Evolutionary conservation across 2,329 filamentous ascomycete species (phyloP), one percentile per base, ranked within the genome.

Genomic region (Arthrobotrys megalospora): DNA sequence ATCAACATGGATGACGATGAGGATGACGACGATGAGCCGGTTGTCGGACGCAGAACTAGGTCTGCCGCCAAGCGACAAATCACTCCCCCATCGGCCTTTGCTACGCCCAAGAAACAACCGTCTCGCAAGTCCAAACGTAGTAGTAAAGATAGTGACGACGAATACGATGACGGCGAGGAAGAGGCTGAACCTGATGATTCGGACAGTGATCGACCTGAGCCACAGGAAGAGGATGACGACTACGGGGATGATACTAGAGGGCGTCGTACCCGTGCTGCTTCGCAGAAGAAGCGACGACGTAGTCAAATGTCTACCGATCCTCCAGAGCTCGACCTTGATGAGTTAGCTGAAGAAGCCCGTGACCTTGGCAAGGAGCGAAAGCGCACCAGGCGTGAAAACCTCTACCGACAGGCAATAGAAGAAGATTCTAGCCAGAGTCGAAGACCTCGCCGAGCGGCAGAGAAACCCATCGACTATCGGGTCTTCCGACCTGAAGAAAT

Each of bases 391-490:
- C 85, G 86, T 80, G 83, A 86, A 77, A 82, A 88, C 80, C 86
- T 89, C 80, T 88, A 89, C 16, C 85, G 88, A 73, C 87, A 92
- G 80, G 79, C 81, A 85, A 84, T 89, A 62, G 88, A 91, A 82
- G 87, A 92, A 85, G 85, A 89, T 80, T 86, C 84, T 7, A 83
- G 83, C 3, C 84, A 86, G 19, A 87, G 87, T 67, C 87, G 88
- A 53, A 86, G 88, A 47, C 81, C 80, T 36, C 76, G 81, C 8
- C 88, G 89, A 32, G 86, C 86, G 34, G 66, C 80, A 66, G 86
- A 89, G 38, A 91, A 92, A 80, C 88, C 89, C 58, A 92, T 96
- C 34, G 93, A 97, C 83, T 98, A 98, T 84, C 92, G 92, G 72
- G 93, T 97, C 82, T 90, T 93, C 50, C 91, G 93, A 0, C 90